These are phyloP conservation scores for Ilyonectria mors-panacis DNA, from an alignment of 2,329 filamentous ascomycete genomes.

Conservation along the genomic window DNA sequence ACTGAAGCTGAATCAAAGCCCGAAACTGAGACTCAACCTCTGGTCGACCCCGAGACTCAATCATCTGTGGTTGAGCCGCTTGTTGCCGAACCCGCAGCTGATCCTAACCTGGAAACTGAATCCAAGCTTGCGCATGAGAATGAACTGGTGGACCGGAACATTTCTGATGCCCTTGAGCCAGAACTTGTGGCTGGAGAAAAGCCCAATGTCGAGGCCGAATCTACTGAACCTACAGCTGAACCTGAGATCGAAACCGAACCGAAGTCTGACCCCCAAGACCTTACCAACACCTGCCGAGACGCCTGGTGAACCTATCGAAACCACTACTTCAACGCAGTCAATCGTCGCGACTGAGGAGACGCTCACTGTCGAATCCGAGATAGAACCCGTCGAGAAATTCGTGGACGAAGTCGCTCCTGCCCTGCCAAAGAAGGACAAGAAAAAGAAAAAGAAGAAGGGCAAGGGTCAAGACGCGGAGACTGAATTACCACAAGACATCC, in stretches of 20 bases:
- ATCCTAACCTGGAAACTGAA: slow-evolving; percentile 26
- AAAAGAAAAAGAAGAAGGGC: slow-evolving; percentile 34
- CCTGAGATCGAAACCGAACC: slow-evolving; percentile 1
- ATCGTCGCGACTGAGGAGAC: slow-evolving; percentile 6
- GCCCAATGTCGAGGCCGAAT: slow-evolving; percentile 14
- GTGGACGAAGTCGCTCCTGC: slow-evolving; percentile 15
- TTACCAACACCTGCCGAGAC: slow-evolving; percentile 6
- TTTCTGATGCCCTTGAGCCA: slow-evolving; percentile 37
- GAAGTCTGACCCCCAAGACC: background rate
- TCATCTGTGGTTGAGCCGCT: slow-evolving; percentile 30
- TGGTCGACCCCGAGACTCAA: slow-evolving; percentile 34
- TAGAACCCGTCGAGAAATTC: slow-evolving; percentile 17
- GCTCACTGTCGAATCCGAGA: slow-evolving; percentile 9
- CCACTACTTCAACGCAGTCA: background rate
- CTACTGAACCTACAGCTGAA: slow-evolving; percentile 36
- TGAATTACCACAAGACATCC: slow-evolving; percentile 16
- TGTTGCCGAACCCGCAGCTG: slow-evolving; percentile 35
- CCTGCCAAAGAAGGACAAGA: slow-evolving; percentile 44
- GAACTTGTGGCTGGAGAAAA: slow-evolving; percentile 39
- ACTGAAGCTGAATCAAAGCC: slow-evolving; percentile 49
- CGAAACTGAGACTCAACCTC: slow-evolving; percentile 44
- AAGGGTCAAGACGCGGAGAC: slow-evolving; percentile 12
- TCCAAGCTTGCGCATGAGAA: slow-evolving; percentile 32
- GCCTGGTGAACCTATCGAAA: slow-evolving; percentile 17
- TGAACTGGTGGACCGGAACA: slow-evolving; percentile 31